Percentiles rank a stretch among this genome's conserved stretches.
Evolutionary conservation across 306 rosid species (phyloP).

Genomic region (Biancaea sappan): DNA sequence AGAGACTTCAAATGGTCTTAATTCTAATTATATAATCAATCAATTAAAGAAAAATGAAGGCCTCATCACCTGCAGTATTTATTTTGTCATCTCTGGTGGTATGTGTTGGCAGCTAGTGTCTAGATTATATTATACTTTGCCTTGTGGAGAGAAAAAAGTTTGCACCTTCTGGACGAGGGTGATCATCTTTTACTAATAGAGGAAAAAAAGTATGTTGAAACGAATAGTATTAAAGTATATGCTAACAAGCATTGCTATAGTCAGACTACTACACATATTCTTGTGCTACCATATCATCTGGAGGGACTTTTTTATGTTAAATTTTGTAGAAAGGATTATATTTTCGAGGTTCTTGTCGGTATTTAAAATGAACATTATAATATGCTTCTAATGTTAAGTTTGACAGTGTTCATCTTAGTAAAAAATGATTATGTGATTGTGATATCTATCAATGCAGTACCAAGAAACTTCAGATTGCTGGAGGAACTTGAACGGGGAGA

Average conservation of each 20-base stretch:
- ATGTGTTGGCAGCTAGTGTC: neutral
- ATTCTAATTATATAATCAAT: neutral
- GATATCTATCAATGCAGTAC: slow-evolving; percentile 62
- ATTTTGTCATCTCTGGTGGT: neutral
- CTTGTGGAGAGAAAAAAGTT: neutral
- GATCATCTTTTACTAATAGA: neutral
- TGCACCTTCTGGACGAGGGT: neutral
- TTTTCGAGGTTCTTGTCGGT: neutral
- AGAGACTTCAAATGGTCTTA: neutral
- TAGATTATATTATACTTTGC: neutral
- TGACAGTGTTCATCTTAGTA: neutral
- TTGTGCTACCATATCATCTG: neutral
- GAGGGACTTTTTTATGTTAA: neutral
- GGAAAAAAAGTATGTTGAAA: too few relatives aligned
- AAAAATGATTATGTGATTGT: slow-evolving; percentile 1
- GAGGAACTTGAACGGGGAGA: slow-evolving; percentile 99
- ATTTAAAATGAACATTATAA: neutral
- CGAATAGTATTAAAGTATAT: too few relatives aligned
- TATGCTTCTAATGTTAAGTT: neutral
- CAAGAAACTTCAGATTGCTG: slow-evolving; percentile 98
- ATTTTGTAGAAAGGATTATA: neutral
- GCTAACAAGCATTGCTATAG: neutral
- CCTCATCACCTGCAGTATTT: neutral
- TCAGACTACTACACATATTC: too few relatives aligned
- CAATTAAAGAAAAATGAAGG: neutral